Percentiles rank a stretch among this genome's conserved stretches.
phyloP scores from a whole-genome alignment of 2,329 filamentous ascomycete species.

The Massarina eburnea region DNA sequence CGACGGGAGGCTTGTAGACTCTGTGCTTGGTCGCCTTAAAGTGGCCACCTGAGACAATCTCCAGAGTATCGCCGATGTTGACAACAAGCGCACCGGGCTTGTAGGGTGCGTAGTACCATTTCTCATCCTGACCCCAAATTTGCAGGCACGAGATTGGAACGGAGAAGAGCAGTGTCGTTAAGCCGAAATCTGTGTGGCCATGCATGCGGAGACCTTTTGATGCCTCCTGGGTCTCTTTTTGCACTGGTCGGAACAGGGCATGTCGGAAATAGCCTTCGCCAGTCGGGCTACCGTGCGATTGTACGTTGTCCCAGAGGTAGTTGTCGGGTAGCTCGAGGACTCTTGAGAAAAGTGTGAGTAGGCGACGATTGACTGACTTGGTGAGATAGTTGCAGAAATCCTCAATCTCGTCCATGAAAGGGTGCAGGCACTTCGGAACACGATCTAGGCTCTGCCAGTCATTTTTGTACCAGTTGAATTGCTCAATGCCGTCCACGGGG shows the following conservation, averaged over 20 bases:
- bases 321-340: conserved; percentile 25
- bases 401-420: conserved; percentile 55
- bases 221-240: conserved; percentile 24
- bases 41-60: conserved; percentile 51
- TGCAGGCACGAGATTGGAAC: conserved; percentile 28
- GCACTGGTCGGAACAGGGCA: conserved; percentile 24
- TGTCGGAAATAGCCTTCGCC: conserved; percentile 28
- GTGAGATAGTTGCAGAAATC: conserved; percentile 53
- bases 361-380: conserved; percentile 50
- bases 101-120: conserved; percentile 30
- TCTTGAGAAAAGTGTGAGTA: conserved; percentile 25
- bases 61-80: conserved; percentile 32
- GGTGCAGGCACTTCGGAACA: conserved; percentile 50
- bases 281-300: conserved; percentile 23
- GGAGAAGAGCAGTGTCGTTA: conserved; percentile 26
- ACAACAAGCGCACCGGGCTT: conserved; percentile 29
- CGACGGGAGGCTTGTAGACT: conserved; percentile 47
- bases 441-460: conserved; percentile 50
- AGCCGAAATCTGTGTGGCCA: conserved; percentile 31
- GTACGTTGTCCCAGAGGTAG: conserved; percentile 26
- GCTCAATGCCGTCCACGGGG: conserved; percentile 53
- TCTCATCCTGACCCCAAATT: conserved; percentile 25
- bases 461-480: conserved; percentile 56
- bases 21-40: conserved; percentile 52
- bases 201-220: conserved; percentile 35